Conservation (phyloP, 2,329 filamentous ascomycete genomes). For the Zelopaecilomyces penicillatus region DNA sequence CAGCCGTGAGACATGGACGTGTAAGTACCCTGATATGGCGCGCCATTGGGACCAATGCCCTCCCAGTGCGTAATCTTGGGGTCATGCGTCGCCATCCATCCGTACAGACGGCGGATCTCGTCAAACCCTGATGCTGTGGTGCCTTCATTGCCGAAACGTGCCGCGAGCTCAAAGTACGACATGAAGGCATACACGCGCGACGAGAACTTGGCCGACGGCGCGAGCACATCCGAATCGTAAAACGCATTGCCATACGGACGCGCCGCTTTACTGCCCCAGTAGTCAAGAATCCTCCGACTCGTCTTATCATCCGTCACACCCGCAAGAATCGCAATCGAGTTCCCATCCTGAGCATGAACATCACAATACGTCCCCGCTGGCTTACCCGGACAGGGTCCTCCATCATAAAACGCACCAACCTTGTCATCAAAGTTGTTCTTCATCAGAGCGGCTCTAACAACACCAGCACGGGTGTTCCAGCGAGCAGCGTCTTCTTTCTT, state of each 20-base stretch:
- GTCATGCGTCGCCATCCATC: constrained; percentile 40
- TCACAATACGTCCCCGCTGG: constrained; percentile 16
- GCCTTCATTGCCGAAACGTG: constrained; percentile 31
- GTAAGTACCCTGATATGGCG: constrained; percentile 35
- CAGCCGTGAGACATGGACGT: constrained; percentile 44
- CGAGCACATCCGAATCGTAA: constrained; percentile 36
- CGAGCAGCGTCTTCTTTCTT: constrained; percentile 24
- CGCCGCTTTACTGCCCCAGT: constrained; percentile 27
- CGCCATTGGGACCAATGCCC: constrained; percentile 35
- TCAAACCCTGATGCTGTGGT: constrained; percentile 31
- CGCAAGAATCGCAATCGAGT: constrained; percentile 36
- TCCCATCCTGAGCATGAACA: constrained; percentile 43
- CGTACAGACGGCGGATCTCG: constrained; percentile 38
- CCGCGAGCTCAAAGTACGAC: constrained; percentile 45
- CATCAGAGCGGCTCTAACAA: constrained; percentile 27
- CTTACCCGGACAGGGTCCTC: constrained; percentile 20
- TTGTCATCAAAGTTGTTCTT: constrained; percentile 31
- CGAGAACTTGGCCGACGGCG: constrained; percentile 24
- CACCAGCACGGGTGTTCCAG: constrained; percentile 31
- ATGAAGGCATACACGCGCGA: constrained; percentile 43
- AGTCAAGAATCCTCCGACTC: constrained; percentile 29
- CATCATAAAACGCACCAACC: constrained; percentile 39
- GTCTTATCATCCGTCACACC: constrained; percentile 22
- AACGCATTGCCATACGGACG: constrained; percentile 42
- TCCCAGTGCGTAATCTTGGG: constrained; percentile 43